phyloP scores from a whole-genome alignment of 495 filamentous ascomycete species.

The Aspergillus indologenus region DNA sequence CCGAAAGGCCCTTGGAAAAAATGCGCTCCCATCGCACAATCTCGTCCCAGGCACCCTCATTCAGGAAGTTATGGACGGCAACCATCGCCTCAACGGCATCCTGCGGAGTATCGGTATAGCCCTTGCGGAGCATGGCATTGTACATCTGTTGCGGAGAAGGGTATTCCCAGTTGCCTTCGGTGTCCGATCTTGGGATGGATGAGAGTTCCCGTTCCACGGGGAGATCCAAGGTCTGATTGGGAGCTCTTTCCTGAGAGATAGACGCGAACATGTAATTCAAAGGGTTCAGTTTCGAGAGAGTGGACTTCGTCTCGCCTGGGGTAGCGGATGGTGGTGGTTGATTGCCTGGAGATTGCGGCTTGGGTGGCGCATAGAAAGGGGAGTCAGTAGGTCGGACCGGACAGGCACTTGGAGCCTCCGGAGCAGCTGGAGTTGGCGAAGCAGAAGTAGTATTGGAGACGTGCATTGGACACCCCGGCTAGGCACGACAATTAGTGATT shows the following conservation, averaged over 20 bases:
- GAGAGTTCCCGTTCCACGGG: slow-evolving; percentile 75
- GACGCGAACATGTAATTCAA: slow-evolving; percentile 94
- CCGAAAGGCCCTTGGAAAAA: slow-evolving; percentile 66
- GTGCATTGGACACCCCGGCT: slow-evolving; percentile 95
- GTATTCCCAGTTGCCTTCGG: slow-evolving; percentile 86
- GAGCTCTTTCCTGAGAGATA: slow-evolving; percentile 73
- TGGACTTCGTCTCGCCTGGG: slow-evolving; percentile 34
- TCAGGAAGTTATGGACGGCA: slow-evolving; percentile 94
- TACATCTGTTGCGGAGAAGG: slow-evolving; percentile 99
- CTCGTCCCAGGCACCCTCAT: slow-evolving; percentile 95
- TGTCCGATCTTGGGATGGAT: slow-evolving; percentile 79
- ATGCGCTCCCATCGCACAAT: slow-evolving; percentile 88
- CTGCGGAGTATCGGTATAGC: slow-evolving; percentile 87
- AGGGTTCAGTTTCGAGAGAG: slow-evolving; percentile 77
- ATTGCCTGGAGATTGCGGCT: slow-evolving; percentile 22
- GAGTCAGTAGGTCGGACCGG: slow-evolving; percentile 50
- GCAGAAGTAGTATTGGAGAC: slow-evolving; percentile 49
- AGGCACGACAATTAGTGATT: slow-evolving; percentile 34
- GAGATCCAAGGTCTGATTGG: slow-evolving; percentile 67
- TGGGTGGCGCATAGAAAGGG: slow-evolving; percentile 37
- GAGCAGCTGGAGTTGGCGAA: slow-evolving; percentile 40
- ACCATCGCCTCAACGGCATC: slow-evolving; percentile 98
- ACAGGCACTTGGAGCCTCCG: slow-evolving; percentile 47
- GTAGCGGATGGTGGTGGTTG: slow-evolving; percentile 24
- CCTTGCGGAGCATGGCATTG: slow-evolving; percentile 93